These are phyloP conservation scores for Pelargonium fulgidum DNA, from an alignment of 441 rosid genomes.

Conservation along the genomic window DNA sequence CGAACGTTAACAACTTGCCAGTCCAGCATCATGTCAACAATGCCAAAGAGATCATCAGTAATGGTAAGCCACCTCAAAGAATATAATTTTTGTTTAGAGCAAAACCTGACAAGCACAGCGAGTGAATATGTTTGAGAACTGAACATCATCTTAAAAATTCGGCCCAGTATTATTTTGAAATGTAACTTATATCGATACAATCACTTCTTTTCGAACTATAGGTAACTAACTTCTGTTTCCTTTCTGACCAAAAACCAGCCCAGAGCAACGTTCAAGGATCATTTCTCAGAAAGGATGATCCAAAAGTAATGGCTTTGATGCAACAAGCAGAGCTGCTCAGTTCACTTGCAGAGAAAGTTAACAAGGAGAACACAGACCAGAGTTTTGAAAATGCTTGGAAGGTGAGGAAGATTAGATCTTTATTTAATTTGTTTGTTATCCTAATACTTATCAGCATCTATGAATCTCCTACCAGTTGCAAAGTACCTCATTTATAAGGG, in stretches of 20 bases:
- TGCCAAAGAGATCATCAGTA: constrained; percentile 33
- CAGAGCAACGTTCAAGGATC: constrained; percentile 44
- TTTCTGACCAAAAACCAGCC: constrained; percentile 34
- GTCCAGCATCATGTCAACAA: constrained; percentile 30
- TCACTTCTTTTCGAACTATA: not conserved
- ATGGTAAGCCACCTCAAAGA: constrained; percentile 38
- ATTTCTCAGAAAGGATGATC: constrained; percentile 80
- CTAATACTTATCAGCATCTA: not conserved
- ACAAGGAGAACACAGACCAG: constrained; percentile 66
- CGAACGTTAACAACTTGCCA: constrained; percentile 20
- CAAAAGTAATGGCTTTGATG: constrained; percentile 70
- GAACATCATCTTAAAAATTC: constrained; percentile 2
- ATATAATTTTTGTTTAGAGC: constrained; percentile 1
- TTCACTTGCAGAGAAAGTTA: constrained; percentile 70
- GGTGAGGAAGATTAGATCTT: constrained; percentile 35
- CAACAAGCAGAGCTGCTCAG: constrained; percentile 92
- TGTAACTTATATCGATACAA: not conserved
- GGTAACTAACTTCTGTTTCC: constrained; percentile 18
- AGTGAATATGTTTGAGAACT: not conserved
- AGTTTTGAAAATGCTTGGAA: constrained; percentile 97
- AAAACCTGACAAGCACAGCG: constrained; percentile 10
- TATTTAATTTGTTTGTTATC: constrained; percentile 9
- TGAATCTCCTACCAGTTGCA: not conserved
- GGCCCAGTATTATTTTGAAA: not conserved
- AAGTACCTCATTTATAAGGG: not conserved